These are phyloP conservation scores for Russula earlei DNA, from an alignment of 768 basidiomycete species.

Conservation along the genomic window DNA sequence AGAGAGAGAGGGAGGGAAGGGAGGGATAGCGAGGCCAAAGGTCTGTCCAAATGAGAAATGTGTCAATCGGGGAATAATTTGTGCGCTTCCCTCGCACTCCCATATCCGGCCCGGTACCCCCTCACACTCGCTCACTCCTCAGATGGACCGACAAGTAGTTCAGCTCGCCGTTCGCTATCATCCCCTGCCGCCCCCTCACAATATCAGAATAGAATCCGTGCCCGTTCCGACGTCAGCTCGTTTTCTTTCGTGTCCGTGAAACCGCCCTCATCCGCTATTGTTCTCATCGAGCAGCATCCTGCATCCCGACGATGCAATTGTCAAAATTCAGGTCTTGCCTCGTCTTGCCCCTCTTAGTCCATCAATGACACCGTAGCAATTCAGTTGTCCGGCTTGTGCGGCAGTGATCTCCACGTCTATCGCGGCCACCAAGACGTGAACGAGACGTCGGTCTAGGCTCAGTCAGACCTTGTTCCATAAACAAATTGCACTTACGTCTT, in stretches of 20 bases:
- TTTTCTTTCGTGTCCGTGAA: background rate
- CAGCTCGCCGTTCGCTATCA: slow-evolving; percentile 38
- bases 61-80: background rate
- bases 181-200: slow-evolving; percentile 45
- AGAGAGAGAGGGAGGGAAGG: background rate
- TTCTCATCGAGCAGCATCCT: slow-evolving; percentile 40
- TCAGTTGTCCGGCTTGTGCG: slow-evolving; percentile 60
- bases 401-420: slow-evolving; percentile 69
- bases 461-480: background rate
- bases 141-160: no score
- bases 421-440: slow-evolving; percentile 48
- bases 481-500: background rate
- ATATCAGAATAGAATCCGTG: slow-evolving; percentile 59
- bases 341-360: background rate
- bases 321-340: slow-evolving; percentile 53
- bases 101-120: slow-evolving; percentile 30
- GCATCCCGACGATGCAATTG: slow-evolving; percentile 68
- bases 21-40: background rate
- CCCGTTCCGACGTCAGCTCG: slow-evolving; percentile 44
- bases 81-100: background rate
- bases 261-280: background rate
- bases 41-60: background rate
- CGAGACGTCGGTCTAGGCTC: slow-evolving; percentile 37
- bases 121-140: no score
- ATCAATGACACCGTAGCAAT: background rate